phyloP scores from a whole-genome alignment of 75 land plant species.

The Isoetes taiwanensis region DNA sequence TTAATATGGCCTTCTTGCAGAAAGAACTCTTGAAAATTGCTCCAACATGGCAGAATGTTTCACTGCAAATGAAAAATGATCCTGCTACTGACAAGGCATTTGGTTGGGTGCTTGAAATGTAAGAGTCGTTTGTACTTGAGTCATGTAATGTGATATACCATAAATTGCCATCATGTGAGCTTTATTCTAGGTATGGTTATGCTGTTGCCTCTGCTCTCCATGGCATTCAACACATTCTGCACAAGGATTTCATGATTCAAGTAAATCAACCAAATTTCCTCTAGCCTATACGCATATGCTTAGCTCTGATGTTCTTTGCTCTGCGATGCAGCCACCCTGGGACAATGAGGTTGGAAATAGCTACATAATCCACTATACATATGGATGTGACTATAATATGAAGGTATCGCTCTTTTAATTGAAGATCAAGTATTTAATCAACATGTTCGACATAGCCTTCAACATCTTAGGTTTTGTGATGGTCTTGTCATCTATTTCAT shows the following conservation, averaged over 20 bases:
- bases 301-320: neutral
- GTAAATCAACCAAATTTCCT: too few relatives aligned
- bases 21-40: slow-evolving; percentile 9
- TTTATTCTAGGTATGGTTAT: slow-evolving; percentile 77
- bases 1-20: slow-evolving; percentile 16
- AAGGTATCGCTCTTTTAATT: slow-evolving; percentile 31
- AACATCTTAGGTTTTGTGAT: too few relatives aligned
- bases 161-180: neutral
- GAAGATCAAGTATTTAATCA: too few relatives aligned
- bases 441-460: too few relatives aligned
- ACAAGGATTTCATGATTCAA: slow-evolving; percentile 96
- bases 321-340: slow-evolving; percentile 76
- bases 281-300: too few relatives aligned
- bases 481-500: too few relatives aligned
- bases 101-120: slow-evolving; percentile 15
- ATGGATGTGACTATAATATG: slow-evolving; percentile 89
- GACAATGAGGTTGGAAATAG: slow-evolving; percentile 58
- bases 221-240: slow-evolving; percentile 65
- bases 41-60: slow-evolving; percentile 1
- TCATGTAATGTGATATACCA: neutral
- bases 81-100: slow-evolving; percentile 1
- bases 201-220: slow-evolving; percentile 93
- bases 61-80: slow-evolving; percentile 2
- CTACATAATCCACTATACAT: slow-evolving; percentile 91
- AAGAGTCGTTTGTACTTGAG: slow-evolving; percentile 14